phyloP scores from a whole-genome alignment of 2,329 filamentous ascomycete genomes.

The Botrytis pseudocinerea region DNA sequence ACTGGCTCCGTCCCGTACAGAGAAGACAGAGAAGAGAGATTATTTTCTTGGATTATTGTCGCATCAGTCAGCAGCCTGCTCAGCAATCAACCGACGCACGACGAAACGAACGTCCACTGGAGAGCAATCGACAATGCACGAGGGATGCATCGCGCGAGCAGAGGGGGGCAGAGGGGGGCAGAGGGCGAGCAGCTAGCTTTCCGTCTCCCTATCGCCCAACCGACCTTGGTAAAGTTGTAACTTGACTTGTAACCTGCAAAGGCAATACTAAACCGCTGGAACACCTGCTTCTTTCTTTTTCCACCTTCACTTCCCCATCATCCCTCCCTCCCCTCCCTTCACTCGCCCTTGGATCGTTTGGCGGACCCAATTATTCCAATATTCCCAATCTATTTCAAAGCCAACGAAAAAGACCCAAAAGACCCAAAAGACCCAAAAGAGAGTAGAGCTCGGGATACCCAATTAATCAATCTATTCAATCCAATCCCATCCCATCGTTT shows the following conservation, averaged over 20 bases:
- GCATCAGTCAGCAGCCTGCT: not conserved
- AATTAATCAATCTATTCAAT: not conserved
- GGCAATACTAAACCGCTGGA: not conserved
- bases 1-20: not conserved
- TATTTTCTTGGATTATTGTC: not conserved
- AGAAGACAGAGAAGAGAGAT: not conserved
- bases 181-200: not conserved
- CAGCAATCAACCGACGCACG: too few species aligned
- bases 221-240: not conserved
- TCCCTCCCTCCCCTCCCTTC: not conserved
- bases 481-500: slow-evolving; percentile 6
- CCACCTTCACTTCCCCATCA: not conserved
- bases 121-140: too few species aligned
- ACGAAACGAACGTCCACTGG: too few species aligned
- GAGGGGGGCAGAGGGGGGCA: not conserved
- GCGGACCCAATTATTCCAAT: not conserved
- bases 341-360: not conserved
- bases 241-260: not conserved
- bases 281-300: not conserved
- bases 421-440: not conserved
- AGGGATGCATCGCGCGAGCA: too few species aligned
- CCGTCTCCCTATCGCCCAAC: not conserved
- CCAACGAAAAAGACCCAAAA: not conserved
- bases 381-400: not conserved
- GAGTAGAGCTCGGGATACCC: slow-evolving; percentile 6